Evolutionary conservation across 2,329 filamentous ascomycete genomes (phyloP).

Genomic region (Pseudogymnoascus sp.): DNA sequence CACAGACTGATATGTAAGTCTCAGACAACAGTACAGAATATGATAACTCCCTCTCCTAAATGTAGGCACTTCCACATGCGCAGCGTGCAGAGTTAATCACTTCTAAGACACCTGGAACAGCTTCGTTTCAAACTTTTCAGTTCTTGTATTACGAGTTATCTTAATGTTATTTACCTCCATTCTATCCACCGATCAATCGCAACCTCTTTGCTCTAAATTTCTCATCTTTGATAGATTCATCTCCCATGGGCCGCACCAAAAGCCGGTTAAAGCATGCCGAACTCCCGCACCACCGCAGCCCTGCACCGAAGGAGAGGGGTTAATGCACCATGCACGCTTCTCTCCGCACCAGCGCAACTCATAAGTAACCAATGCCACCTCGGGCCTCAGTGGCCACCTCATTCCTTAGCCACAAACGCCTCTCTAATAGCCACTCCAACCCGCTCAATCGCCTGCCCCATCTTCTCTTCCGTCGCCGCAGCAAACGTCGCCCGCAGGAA

Average conservation of each 20-base stretch:
- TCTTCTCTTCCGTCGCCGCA: slow-evolving; percentile 62
- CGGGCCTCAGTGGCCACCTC: background rate
- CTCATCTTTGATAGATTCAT: background rate
- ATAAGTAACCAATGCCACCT: background rate
- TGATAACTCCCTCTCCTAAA: background rate
- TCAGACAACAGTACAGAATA: background rate
- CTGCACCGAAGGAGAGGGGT: background rate
- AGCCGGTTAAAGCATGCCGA: background rate
- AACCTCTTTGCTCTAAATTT: background rate
- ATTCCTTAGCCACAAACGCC: slow-evolving; percentile 39
- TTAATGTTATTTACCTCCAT: background rate
- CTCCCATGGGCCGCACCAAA: background rate
- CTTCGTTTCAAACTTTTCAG: background rate
- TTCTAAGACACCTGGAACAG: background rate
- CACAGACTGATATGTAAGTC: background rate
- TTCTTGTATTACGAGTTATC: background rate
- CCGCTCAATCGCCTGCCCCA: slow-evolving; percentile 63
- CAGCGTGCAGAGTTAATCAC: background rate
- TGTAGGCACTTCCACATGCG: background rate
- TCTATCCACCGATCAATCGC: background rate
- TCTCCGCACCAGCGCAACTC: background rate
- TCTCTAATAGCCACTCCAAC: slow-evolving; percentile 67
- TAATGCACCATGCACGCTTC: background rate
- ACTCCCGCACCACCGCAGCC: background rate
- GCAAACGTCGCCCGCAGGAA: slow-evolving; percentile 91